Base-by-base conservation (phyloP, 306 rosid species). In the Cotoneaster glaucophyllus region DNA sequence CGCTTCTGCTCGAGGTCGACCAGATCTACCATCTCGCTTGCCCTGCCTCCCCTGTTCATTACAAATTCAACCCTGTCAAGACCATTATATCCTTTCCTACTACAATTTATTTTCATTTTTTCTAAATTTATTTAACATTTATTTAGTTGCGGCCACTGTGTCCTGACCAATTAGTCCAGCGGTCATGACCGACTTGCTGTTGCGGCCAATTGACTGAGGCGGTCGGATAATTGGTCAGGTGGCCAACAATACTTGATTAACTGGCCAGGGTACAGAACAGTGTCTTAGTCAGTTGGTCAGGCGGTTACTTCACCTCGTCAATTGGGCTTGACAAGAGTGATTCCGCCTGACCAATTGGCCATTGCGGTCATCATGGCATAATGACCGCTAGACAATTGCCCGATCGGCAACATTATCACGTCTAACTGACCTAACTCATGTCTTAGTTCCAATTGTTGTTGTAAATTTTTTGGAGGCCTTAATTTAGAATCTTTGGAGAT, bases 11-110 rank as follows among this genome's bases (percentile, higher is more conserved):
- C 13, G 98, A 93, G 72, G 98, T 93, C 9, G 98, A 93, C 71
- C 98, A 93, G 97, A 93, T 93, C 98, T 91, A 93, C 81, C 98
- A 91, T 68, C 91, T 93, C 15, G 98, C 98, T 31, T 93, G 98
- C 84, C 98, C 98, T 21, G 98, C 98, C 48, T 90, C 98, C 54
- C 98, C 98, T 8, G 98, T 93, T 11, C 98, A 93, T 52, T 93
- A 91, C 88, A 91, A 93, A 78, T 93, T 93, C 93, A 93, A 93
- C 88, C 98, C 98, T 1, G 98, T 93, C 75, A 93, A 93, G 84
- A 93, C 98, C 4, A 93, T 93, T 70, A 93, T 93, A 93, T 93
- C 98, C 98, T 93, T 87, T 82, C 54, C 22, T 14, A 70, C 39
- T 21, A 10, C 2, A 54, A 48, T 34, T 58, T 50, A 4, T 32